Percentiles rank a stretch among this genome's conserved stretches.
Conservation (phyloP, 1,284 basidiomycete species). For the Fomitopsis pinicola region DNA sequence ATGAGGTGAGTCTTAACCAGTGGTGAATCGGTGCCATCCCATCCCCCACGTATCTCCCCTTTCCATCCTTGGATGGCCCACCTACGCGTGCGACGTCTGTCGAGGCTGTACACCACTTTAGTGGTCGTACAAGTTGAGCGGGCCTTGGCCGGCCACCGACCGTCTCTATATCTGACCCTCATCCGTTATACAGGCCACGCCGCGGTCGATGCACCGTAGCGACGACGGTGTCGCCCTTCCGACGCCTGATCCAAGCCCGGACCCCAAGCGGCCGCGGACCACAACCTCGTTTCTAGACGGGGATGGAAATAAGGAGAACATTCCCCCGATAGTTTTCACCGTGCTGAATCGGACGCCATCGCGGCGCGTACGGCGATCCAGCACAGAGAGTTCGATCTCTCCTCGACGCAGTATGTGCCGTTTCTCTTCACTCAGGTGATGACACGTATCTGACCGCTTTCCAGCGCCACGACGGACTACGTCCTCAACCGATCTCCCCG, state of each 20-base stretch:
- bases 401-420: slow-evolving; percentile 23
- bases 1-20: too few relatives aligned
- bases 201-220: slow-evolving; percentile 33
- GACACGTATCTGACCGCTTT: neutral
- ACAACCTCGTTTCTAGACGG: slow-evolving; percentile 40
- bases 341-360: slow-evolving; percentile 33
- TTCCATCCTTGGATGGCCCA: too few relatives aligned
- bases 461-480: slow-evolving; percentile 40
- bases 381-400: slow-evolving; percentile 41
- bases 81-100: too few relatives aligned
- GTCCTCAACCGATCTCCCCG: slow-evolving; percentile 38
- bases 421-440: slow-evolving; percentile 8
- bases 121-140: too few relatives aligned
- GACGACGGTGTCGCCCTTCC: slow-evolving; percentile 27
- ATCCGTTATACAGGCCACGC: slow-evolving; percentile 17
- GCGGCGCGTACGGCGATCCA: slow-evolving; percentile 44
- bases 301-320: slow-evolving; percentile 70
- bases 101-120: too few relatives aligned
- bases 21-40: too few relatives aligned
- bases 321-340: slow-evolving; percentile 51
- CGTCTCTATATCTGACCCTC: too few relatives aligned
- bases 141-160: neutral
- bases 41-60: too few relatives aligned
- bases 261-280: slow-evolving; percentile 56
- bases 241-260: slow-evolving; percentile 62